Base-by-base conservation (phyloP, 2,329 filamentous ascomycete genomes). In the Colletotrichum sansevieriae region DNA sequence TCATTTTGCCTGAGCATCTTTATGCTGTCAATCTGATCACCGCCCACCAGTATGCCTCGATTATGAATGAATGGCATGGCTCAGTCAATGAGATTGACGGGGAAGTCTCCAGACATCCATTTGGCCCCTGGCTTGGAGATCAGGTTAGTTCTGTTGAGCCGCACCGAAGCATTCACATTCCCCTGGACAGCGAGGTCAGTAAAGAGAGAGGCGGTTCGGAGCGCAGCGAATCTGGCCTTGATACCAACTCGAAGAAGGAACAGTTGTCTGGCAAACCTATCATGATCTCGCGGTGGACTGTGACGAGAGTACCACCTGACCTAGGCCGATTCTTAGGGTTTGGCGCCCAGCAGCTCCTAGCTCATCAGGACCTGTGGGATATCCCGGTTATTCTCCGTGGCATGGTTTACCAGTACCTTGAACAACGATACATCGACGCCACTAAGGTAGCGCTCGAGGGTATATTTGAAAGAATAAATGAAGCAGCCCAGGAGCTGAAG, bases 381-480 rank as follows among this genome's bases (percentile, higher is more conserved):
- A 86, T 95, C 11, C 83, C 84, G 0, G 73, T 78, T 0, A 76
- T 79, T 3, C 77, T 84, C 18, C 88, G 93, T 6, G 90, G 90
- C 0, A 81, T 84, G 0, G 82, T 95, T 0, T 97, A 95, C 77
- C 85, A 87, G 49, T 81, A 87, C 63, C 84, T 95, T 63, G 88
- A 90, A 72, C 78, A 83, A 1, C 76, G 82, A 59, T 77, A 88
- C 1, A 85, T 93, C 62, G 77, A 78, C 1, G 75, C 78, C 1
- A 78, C 90, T 2, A 74, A 80, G 1, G 65, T 75, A 0, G 75
- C 80, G 1, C 83, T 95, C 54, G 83, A 84, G 2, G 72, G 78
- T 0, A 74, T 88, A 1, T 83, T 88, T 1, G 78, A 78, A 35
- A 72, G 81, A 5, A 91, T 90, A 72, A 76, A 83, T 11, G 74